Conservation (phyloP, 2,329 filamentous ascomycete species). For the Hymenoscyphus occultus region DNA sequence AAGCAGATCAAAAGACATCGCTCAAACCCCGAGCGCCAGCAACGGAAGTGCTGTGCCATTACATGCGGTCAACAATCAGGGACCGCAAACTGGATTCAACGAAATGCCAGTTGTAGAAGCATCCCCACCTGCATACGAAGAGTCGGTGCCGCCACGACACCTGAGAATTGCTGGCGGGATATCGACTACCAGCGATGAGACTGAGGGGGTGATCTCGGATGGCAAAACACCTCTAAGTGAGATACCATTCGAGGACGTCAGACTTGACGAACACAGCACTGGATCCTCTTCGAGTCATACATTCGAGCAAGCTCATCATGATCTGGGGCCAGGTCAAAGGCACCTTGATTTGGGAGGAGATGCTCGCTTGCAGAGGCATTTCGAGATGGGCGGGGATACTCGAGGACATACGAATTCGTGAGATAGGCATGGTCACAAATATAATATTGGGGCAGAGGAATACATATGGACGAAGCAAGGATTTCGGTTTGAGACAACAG, state of each 20-base stretch:
- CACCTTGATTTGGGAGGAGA: neutral
- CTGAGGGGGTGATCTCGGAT: constrained; percentile 28
- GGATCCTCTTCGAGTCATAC: constrained; percentile 22
- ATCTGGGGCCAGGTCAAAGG: neutral
- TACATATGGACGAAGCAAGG: neutral
- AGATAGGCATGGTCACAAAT: neutral
- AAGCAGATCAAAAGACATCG: neutral
- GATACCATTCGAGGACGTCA: constrained; percentile 33
- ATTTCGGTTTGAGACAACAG: neutral
- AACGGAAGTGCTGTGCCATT: constrained; percentile 14
- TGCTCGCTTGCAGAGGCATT: constrained; percentile 17
- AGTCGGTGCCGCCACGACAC: constrained; percentile 24
- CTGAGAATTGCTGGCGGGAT: constrained; percentile 22
- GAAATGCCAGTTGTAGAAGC: constrained; percentile 13
- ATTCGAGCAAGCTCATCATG: constrained; percentile 24
- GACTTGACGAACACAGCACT: constrained; percentile 21
- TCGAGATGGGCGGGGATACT: constrained; percentile 25
- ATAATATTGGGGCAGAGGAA: neutral
- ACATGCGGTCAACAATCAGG: constrained; percentile 9
- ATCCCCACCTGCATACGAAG: constrained; percentile 28
- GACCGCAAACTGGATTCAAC: neutral
- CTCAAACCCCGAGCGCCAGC: constrained; percentile 4
- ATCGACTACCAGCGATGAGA: constrained; percentile 17
- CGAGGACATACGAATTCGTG: constrained; percentile 30
- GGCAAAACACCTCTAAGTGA: constrained; percentile 33